Conservation (phyloP, 2,329 filamentous ascomycete species). For the Arthrinium puccinioides region DNA sequence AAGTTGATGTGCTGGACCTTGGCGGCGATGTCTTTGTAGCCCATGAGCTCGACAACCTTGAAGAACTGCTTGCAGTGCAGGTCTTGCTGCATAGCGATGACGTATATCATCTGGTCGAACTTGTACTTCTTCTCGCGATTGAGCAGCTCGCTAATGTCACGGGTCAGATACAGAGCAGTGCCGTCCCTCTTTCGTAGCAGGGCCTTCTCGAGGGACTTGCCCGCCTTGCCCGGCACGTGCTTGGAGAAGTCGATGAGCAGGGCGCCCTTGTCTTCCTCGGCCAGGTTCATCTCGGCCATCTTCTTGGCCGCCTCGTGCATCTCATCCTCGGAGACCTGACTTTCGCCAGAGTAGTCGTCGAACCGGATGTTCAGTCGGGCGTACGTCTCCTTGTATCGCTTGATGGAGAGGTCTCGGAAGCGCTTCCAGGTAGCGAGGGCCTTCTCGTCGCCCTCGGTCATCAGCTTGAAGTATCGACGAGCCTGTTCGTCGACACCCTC, state of each 20-base stretch:
- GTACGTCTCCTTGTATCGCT: conserved; percentile 51
- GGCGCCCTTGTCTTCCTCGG: conserved; percentile 64
- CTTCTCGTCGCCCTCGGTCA: conserved; percentile 52
- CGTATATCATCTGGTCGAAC: conserved; percentile 77
- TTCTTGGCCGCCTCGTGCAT: conserved; percentile 58
- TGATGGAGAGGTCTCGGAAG: conserved; percentile 52
- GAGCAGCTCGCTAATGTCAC: conserved; percentile 69
- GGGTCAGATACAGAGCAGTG: conserved; percentile 69
- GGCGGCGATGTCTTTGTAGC: conserved; percentile 57
- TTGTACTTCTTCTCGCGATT: conserved; percentile 51
- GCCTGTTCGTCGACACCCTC: conserved; percentile 41
- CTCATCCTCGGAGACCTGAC: conserved; percentile 57
- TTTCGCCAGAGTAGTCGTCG: conserved; percentile 65
- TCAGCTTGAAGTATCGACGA: conserved; percentile 54
- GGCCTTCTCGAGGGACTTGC: conserved; percentile 63
- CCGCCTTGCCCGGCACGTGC: conserved; percentile 57
- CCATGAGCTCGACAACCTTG: conserved; percentile 69
- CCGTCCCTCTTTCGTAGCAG: conserved; percentile 69
- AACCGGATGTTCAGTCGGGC: conserved; percentile 54
- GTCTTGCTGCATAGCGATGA: conserved; percentile 66
- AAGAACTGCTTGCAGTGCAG: conserved; percentile 68
- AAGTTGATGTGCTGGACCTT: conserved; percentile 73
- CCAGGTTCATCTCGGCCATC: conserved; percentile 57
- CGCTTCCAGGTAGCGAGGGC: conserved; percentile 50
- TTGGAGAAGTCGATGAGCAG: conserved; percentile 66